Percentiles rank a stretch among this genome's conserved stretches.
phyloP scores from a whole-genome alignment of 1,284 basidiomycete species.

The Ganoderma lingzhi region DNA sequence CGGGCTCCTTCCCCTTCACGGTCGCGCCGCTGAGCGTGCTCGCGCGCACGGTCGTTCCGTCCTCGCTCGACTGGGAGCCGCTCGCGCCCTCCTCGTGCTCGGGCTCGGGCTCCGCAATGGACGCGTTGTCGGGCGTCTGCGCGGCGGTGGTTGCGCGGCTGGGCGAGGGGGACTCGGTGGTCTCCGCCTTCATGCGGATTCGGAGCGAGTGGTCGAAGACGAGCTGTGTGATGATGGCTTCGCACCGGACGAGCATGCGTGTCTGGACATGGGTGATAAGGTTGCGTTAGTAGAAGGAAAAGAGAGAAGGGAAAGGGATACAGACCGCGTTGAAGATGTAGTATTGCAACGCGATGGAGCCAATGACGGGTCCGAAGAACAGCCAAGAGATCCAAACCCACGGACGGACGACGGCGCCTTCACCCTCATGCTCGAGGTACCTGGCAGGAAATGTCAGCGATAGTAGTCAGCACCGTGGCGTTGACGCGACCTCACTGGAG shows the following conservation, averaged over 20 bases:
- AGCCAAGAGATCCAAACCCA: conserved; percentile 72
- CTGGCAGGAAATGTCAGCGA: conserved; percentile 23
- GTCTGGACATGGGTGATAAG: conserved; percentile 41
- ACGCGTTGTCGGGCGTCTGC: conserved; percentile 40
- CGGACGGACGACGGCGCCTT: conserved; percentile 48
- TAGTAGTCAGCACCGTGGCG: background rate
- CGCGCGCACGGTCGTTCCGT: conserved; percentile 28
- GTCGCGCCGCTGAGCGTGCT: conserved; percentile 25
- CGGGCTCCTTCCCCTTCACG: conserved; percentile 33
- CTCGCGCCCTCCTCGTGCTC: conserved; percentile 1
- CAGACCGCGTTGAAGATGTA: conserved; percentile 35
- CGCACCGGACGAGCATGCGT: conserved; percentile 58
- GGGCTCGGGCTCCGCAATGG: conserved; percentile 33
- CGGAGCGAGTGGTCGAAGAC: conserved; percentile 77
- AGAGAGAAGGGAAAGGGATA: too few relatives aligned
- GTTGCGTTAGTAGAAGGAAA: background rate
- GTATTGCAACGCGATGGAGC: conserved; percentile 50
- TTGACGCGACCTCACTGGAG: conserved; percentile 38
- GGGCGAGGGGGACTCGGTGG: conserved; percentile 33
- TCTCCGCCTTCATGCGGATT: conserved; percentile 68
- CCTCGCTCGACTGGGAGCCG: conserved; percentile 23
- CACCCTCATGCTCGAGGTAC: conserved; percentile 52
- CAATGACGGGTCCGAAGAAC: conserved; percentile 61
- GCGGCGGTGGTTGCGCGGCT: conserved; percentile 33
- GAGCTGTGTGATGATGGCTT: conserved; percentile 73